A percentile compares a stretch with the other conserved stretches of the same genome.
Evolutionary conservation across 2,329 filamentous ascomycete genomes (phyloP).

Genomic region (Xylaria sp.): DNA sequence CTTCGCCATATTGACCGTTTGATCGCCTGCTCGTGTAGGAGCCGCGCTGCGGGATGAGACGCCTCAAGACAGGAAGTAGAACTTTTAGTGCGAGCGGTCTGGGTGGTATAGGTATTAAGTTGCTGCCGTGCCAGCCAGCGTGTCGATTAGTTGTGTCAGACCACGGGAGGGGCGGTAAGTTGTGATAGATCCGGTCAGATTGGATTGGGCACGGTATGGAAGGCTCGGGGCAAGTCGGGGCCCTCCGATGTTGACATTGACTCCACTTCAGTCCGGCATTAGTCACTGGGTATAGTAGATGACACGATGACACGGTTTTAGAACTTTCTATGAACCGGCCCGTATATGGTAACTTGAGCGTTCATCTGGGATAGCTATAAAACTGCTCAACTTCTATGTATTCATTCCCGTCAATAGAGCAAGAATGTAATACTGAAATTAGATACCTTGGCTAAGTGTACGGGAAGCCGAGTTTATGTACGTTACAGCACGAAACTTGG

Average conservation of each 20-base stretch:
- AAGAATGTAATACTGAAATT: background rate
- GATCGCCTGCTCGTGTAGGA: background rate
- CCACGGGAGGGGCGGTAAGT: background rate
- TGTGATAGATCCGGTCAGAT: background rate
- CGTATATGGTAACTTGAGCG: background rate
- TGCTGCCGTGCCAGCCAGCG: background rate
- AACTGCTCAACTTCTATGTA: background rate
- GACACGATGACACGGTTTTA: background rate
- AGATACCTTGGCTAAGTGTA: background rate
- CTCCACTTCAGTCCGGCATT: constrained; percentile 18
- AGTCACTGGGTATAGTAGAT: background rate
- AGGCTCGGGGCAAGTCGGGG: background rate
- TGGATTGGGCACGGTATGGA: background rate
- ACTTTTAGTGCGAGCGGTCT: background rate
- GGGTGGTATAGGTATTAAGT: background rate
- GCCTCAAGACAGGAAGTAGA: background rate
- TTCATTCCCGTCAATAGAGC: background rate
- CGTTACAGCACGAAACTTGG: background rate
- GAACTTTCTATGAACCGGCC: background rate
- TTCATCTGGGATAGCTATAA: background rate
- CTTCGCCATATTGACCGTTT: constrained; percentile 32
- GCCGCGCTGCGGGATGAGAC: background rate
- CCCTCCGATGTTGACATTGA: constrained; percentile 1
- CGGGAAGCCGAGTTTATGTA: background rate
- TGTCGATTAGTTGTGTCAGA: background rate